Base-by-base conservation (phyloP, 192 early-diverging fungal species). In the Rhizophagus prolifer region DNA sequence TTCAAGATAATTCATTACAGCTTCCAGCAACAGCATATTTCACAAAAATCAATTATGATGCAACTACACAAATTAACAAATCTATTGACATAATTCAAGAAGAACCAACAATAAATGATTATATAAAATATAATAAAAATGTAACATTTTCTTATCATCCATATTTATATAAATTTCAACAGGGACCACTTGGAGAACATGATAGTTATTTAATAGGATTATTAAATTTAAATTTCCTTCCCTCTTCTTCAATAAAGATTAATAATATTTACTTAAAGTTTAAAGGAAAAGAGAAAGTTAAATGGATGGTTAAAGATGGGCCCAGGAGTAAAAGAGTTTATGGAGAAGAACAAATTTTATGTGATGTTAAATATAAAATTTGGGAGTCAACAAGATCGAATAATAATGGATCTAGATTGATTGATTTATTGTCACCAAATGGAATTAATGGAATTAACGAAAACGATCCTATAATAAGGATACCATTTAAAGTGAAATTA, bases 401-500 rank as follows among this genome's bases (percentile, higher is more conserved):
- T 19, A 34, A 67, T 16, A 54, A 12, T 44, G 41, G 41, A 44
- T 12, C 47, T 54, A 54, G 47, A 19, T 54, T 54, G 47, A 21
- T 21, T 14, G 47, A 54, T 19, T 54, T 19, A 54, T 54, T 54
- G 5, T 54, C 47, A 19, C 16, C 13, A 54, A 54, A 5, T 54
- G 13, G 47, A 54, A 13, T 16, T 19, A 54, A 54, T 5, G 38
- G 70, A 72, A 14, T 19, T 23, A 26, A 30, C 36, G 30, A 38
- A 16, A 30, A 16, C n/a, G 13, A 66, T 75, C 4, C n/a, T 34
- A 30, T 65, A 28, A 30, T 25, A 26, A 26, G 46, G 44, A 31
- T 75, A 14, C 74, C 74, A 21, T 75, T 75, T 54, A 75, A 66
- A 75, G 60, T 75, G 3, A 75, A 65, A 66, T 38, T 75, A 21